Evolutionary conservation across 2,329 filamentous ascomycete genomes (phyloP), one percentile per base, ranked within the genome.

Genomic region (Huntiella abstrusa): DNA sequence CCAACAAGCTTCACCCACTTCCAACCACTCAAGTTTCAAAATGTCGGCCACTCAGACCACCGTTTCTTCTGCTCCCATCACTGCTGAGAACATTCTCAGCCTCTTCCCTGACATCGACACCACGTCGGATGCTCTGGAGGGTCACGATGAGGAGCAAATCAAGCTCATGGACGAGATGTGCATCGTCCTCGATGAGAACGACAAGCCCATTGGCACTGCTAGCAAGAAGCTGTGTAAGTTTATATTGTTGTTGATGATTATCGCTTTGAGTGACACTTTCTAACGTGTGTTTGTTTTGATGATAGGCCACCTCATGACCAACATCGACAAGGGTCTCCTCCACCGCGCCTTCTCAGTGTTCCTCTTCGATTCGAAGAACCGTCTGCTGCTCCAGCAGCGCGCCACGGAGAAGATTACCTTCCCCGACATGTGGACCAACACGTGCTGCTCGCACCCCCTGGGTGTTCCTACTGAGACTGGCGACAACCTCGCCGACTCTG

Each of bases 401-500:
- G 91, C 91, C 22, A 69, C 78, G 36, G 88, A 96, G 68, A 98
- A 98, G 70, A 98, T 98, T 59, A 98, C 91, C 5, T 98, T 98
- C 66, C 88, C 91, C 42, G 85, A 94, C 60, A 87, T 95, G 80
- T 98, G 91, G 91, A 98, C 91, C 53, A 98, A 98, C 66, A 98
- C 91, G 32, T 98, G 91, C 73, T 98, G 91, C 70, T 98, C 91
- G 35, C 91, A 98, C 64, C 91, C 91, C 4, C 73, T 98, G 51
- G 83, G 84, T 47, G 82, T 95, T 54, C 83, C 91, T 6, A 80
- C 81, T 53, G 91, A 98, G 74, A 93, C 85, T 19, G 91, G 91
- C 52, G 73, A 77, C 32, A 81, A 80, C 54, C 70, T 98, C 38
- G 71, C 79, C 43, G 82, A 84, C 53, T 82, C 87, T 4, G 69